phyloP scores from a whole-genome alignment of 176 grass and related monocot species.

The Neostapfia colusana region DNA sequence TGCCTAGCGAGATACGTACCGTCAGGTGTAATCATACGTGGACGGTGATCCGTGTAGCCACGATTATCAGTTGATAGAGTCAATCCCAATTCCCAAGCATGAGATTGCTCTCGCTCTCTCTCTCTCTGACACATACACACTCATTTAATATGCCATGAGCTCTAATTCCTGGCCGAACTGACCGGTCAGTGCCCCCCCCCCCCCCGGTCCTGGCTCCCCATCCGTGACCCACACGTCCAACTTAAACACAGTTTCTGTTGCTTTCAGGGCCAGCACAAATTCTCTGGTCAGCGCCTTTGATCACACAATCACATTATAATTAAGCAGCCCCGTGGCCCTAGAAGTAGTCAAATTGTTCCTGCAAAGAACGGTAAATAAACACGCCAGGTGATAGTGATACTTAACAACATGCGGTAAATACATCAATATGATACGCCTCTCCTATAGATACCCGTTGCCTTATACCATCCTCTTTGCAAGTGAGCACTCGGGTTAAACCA shows the following conservation, averaged over 20 bases:
- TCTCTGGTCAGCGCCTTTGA: constrained; percentile 8
- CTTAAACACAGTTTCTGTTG: not conserved
- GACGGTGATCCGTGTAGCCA: too few relatives aligned
- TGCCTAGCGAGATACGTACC: too few relatives aligned
- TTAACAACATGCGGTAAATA: constrained; percentile 2
- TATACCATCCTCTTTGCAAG: not conserved
- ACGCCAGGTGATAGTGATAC: not conserved
- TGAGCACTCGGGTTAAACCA: not conserved
- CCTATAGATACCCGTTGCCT: constrained; percentile 26
- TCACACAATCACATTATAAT: not conserved
- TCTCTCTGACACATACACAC: too few relatives aligned
- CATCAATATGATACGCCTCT: not conserved
- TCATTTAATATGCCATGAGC: not conserved
- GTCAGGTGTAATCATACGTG: too few relatives aligned
- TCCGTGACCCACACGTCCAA: not conserved
- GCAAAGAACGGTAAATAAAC: not conserved
- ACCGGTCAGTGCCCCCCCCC: not conserved
- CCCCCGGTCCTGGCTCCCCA: too few relatives aligned
- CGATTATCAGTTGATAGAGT: too few relatives aligned
- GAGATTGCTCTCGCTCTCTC: too few relatives aligned
- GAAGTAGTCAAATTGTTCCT: constrained; percentile 20
- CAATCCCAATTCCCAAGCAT: not conserved
- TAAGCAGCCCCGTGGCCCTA: constrained; percentile 10
- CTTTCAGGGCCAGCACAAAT: constrained; percentile 15
- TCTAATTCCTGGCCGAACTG: not conserved